Conservation (phyloP, 192 early-diverging fungal species). For the Gryganskiella cystojenkinii region DNA sequence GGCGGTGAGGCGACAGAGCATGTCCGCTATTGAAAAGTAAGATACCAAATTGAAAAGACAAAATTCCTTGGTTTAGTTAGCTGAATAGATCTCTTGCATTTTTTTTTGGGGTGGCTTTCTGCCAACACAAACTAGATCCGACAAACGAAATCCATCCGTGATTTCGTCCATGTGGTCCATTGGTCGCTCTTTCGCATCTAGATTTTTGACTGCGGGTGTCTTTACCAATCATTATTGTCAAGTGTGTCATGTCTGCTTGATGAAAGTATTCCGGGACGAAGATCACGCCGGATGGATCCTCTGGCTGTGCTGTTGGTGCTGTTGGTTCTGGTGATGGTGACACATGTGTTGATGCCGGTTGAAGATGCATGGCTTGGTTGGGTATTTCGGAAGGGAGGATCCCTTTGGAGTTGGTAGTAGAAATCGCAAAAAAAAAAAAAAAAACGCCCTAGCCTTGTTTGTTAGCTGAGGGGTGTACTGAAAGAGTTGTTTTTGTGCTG, state of each 20-base stretch:
- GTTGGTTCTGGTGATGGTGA: slow-evolving; percentile 52
- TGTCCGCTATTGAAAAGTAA: slow-evolving; percentile 60
- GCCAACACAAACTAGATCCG: not conserved
- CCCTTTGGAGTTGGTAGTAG: too few relatives aligned
- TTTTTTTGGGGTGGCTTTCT: not conserved
- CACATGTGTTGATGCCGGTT: slow-evolving; percentile 29
- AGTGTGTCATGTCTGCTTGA: slow-evolving; percentile 58
- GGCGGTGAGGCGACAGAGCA: slow-evolving; percentile 65
- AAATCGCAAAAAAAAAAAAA: not conserved
- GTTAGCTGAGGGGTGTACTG: slow-evolving; percentile 1
- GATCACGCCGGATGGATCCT: slow-evolving; percentile 44
- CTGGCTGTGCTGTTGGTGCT: slow-evolving; percentile 21
- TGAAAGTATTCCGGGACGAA: slow-evolving; percentile 58
- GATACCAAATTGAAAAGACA: not conserved
- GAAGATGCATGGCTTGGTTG: slow-evolving; percentile 35
- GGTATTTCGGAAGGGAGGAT: not conserved
- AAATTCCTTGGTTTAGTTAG: not conserved
- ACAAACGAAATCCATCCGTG: not conserved
- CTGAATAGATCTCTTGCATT: not conserved
- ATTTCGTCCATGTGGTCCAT: too few relatives aligned
- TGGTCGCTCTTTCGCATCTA: too few relatives aligned
- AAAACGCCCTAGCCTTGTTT: not conserved
- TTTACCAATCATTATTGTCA: slow-evolving; percentile 64
- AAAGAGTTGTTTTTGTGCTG: too few relatives aligned
- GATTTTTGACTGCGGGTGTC: not conserved